Evolutionary conservation across 2,329 filamentous ascomycete species (phyloP), one percentile per base, ranked within the genome.

Genomic region (Colletotrichum sojae): DNA sequence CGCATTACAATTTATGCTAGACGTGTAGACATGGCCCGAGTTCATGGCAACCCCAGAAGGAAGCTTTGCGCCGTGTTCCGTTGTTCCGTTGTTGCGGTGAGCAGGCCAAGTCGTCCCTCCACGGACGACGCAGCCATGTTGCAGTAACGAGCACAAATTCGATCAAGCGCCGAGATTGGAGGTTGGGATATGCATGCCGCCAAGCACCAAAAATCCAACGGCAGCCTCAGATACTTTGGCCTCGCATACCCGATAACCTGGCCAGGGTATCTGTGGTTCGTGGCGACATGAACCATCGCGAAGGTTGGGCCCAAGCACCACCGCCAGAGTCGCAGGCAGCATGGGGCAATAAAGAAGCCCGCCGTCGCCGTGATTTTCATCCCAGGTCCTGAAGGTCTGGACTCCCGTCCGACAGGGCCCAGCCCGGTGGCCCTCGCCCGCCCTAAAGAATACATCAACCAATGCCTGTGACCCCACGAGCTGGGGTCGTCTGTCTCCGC

Each of bases 221-320:
- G 62, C 63, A 43, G 12, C 43, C 55, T 39, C 62, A 52, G 60
- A 69, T 58, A 66, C 62, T 69, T 60, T 61, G 54, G 49, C 54
- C 66, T 69, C 62, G 66, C 66, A 69, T 66, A 51, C 49, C 61
- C 49, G 54, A 54, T 18, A 59, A 45, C n/a, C 46, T 58, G 40
- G 61, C 66, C 61, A 65, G 65, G 59, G 62, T 40, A 52, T 12
- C 52, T 40, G 39, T 58, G 20, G 39, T 31, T 60, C 15, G 10
- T 10, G 51, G 39, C n/a, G 49, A 52, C 43, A 56, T 55, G 51
- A 53, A 59, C 49, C 31, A 36, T 39, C 51, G 9, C 40, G 22
- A 43, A n/a, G 31, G 18, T 12, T 22, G n/a, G 58, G 18, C 48
- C n/a, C 43, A 22, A 20, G 18, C 43, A 62, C 55, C 43, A 62